Base-by-base conservation (phyloP, 495 filamentous ascomycete genomes). In the Ramalina intermedia region DNA sequence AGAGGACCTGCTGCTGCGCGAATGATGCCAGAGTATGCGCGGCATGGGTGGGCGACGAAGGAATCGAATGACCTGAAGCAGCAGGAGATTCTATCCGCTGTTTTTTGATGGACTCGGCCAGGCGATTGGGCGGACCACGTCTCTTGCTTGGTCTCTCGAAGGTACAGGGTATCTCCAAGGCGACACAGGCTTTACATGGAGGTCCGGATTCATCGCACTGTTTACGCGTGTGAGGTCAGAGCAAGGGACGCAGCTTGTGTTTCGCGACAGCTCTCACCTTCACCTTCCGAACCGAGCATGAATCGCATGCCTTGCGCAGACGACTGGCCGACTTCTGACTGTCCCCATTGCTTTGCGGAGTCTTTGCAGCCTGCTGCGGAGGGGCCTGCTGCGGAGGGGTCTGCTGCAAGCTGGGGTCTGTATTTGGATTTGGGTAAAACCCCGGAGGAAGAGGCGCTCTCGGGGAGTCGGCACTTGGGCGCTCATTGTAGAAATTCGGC, bases 231-330 rank as follows among this genome's bases (percentile, higher is more conserved):
- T 13, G 8, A 41, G 16, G 8, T 23, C 17, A 24, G 17, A 23
- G 17, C 16, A 23, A 41, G 11, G 39, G 21, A 39, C 39, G 39
- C 39, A 41, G 39, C 21, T 41, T 41, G 39, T 18, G 39, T 41
- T 18, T 17, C 17, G 21, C 39, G 39, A 17, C 39, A 8, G 17
- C 8, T 41, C 46, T 39, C 47, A 87, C 84, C 77, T 90, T 91
- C 24, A 91, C 84, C 59, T 91, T 91, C 29, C 85, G 79, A 55
- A 82, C 76, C 56, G 82, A 87, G 63, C 85, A 91, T 66, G 82
- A 81, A 63, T 91, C 85, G 62, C 85, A 91, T 18, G 85, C 85
- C 59, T 85, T 84, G 40, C 81, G 78, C 47, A 89, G 67, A 47
- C 85, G 69, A 39, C 72, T 79, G 16, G 20, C 20, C 1, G 48